Evolutionary conservation across 2,329 filamentous ascomycete species (phyloP), one percentile per base, ranked within the genome.

Genomic region (Alternaria gansuensis): DNA sequence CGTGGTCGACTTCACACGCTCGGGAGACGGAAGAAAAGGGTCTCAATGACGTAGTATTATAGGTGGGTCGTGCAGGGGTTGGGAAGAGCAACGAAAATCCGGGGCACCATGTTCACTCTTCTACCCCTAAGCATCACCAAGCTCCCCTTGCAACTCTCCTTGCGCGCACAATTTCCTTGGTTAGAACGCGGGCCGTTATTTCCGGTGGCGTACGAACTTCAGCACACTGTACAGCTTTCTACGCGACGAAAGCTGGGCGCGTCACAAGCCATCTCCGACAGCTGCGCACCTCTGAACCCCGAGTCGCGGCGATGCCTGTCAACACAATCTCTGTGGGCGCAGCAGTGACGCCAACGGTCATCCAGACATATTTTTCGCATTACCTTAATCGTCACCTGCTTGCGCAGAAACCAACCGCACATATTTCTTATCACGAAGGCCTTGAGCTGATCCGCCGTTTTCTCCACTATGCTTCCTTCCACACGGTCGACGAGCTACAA

Each of bases 391-490:
- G 91, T 64, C 90, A 90, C 71, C 85, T 87, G 1, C 83, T 90
- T 29, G 87, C 85, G 62, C 83, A 93, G 65, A 93, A 93, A 63
- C 94, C 94, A 0, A 96, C 92, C 1, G 90, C 91, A 1, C 92
- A 96, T 76, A 88, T 99, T 55, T 93, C 93, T 52, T 99, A 99
- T 80, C 91, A 98, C 74, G 91, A 97, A 80, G 94, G 93, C 36
- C 84, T 99, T 13, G 87, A 92, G 64, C 84, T 99, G 50, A 90
- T 98, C 69, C 91, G 93, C 49, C 87, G 89, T 34, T 98, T 99
- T 77, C 85, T 99, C 34, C 79, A 86, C 40, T 95, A 93, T 77
- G 90, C 93, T 3, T 93, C 94, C 1, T 89, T 92, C 63, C 92
- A 97, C 76, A 93, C 92, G 0, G 90, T 99, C 69, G 95, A 99